Base-by-base conservation (phyloP, 2,329 filamentous ascomycete genomes). In the Moelleriella libera region DNA sequence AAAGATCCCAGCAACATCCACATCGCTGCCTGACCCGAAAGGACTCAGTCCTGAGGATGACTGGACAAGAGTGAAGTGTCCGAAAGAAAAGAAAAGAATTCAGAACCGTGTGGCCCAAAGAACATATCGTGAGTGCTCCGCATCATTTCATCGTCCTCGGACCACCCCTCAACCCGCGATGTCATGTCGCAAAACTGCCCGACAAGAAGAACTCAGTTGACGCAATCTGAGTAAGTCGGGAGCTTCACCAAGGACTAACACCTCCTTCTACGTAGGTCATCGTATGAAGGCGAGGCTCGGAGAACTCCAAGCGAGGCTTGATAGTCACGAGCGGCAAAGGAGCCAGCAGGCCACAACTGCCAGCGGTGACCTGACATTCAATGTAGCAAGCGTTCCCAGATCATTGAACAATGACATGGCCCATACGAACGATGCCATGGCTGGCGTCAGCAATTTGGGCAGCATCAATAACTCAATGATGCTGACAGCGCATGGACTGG, bases 201-300 rank as follows among this genome's bases (percentile, higher is more conserved):
- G 4, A 37, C 34, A 12, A 8, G 8, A 12, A 37, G 34, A 37
- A 37, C 8, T 37, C 34, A 8, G 8, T 37, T 37, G 8, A 37
- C 12, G 34, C 12, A 8, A 37, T 21, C 21, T 37, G 34, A 37
- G 8, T 37, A 5, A 3, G 8, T 37, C 12, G 3, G 8, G 34
- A 8, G 34, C 8, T 8, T 28, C 10, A 10, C 5, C 34, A 10
- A 14, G 39, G 6, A 29, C 34, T 9, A 21, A 28, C 34, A 9
- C 8, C 34, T 2, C 39, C 21, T 29, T 21, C 12, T 5, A 14
- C 21, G 4, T 31, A 61, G 59, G 59, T 39, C 55, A 62, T 42
- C 58, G 59, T 12, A 60, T 62, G 58, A 62, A 62, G 49, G 57
- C 55, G 28, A 53, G 56, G 14, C 54, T 62, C 37, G 57, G 57